These are phyloP conservation scores for Colletotrichum costaricense DNA, from an alignment of 2,329 filamentous ascomycete species.

Conservation along the genomic window DNA sequence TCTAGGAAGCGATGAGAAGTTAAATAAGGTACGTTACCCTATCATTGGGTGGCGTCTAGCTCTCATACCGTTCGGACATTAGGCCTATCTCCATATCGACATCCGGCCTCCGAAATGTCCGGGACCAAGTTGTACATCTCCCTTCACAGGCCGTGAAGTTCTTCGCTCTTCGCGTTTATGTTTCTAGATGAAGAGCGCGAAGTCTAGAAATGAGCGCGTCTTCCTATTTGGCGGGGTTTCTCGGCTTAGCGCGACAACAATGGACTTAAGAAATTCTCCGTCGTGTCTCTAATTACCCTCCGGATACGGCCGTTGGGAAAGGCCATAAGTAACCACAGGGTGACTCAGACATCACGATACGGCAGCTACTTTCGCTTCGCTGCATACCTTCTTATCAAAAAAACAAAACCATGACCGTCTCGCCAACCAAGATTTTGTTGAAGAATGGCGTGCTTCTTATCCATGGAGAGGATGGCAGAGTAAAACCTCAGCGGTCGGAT, in stretches of 20 bases:
- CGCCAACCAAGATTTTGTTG: not conserved
- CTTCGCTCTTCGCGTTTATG: not conserved
- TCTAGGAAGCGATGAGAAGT: no score
- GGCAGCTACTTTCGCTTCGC: not conserved
- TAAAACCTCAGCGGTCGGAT: not conserved
- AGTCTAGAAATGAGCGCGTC: not conserved
- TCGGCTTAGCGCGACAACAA: not conserved
- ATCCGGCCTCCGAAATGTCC: not conserved
- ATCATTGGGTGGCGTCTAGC: not conserved
- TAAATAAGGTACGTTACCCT: not conserved
- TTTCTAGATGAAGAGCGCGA: not conserved
- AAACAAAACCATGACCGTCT: not conserved
- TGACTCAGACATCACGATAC: not conserved
- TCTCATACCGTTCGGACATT: not conserved
- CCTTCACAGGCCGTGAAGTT: not conserved
- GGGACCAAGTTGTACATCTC: not conserved
- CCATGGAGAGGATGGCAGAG: conserved; percentile 11
- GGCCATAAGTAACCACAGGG: not conserved
- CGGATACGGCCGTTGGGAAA: not conserved
- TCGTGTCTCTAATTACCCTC: not conserved
- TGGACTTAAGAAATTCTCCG: not conserved
- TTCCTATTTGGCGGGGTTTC: not conserved
- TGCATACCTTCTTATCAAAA: no score
- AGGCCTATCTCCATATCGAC: not conserved
- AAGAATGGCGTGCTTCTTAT: conserved; percentile 8